Base-by-base conservation (phyloP, 2,329 filamentous ascomycete species). In the Leptoxyphium fumago region DNA sequence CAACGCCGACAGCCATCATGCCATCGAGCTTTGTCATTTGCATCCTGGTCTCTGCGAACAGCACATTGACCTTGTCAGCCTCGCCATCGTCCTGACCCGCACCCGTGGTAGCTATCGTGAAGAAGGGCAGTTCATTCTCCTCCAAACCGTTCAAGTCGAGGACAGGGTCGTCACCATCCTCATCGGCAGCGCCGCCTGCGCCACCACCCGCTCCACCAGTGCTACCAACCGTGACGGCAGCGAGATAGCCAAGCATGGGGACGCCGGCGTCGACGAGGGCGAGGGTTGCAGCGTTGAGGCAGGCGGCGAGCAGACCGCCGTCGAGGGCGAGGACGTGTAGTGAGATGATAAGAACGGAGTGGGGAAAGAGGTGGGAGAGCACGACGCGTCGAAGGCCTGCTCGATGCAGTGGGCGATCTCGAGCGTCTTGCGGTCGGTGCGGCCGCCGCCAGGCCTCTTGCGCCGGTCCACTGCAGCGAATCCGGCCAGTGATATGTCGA, bases 181-280 rank as follows among this genome's bases (percentile, higher is more conserved):
- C 80, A 45, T 75, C 76, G 47, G 72, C 69, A 47, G 57, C 58
- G 4, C 75, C 70, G 21, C 21, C 21, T 26, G 21, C 21, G 5
- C 32, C 32, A 13, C 32, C 32, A 13, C 32, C 32, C 52, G 82
- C 75, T 0, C 77, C 74, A 0, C 79, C 79, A 0, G 82, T 85
- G 11, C 81, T 84, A 3, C 88, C 91, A 0, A 86, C 84, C 1
- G 88, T 94, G 64, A 85, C 93, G 5, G 88, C 86, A 17, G 80
- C 79, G 2, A 96, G 75, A 60, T 95, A 93, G 59, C 94, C 86
- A 2, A 80, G 78, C 88, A 96, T 95, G 18, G 91, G 91, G 15
- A 98, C 82, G 43, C 91, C 91, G 1, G 91, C 91, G 60, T 98
- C 91, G 49, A 96, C 81, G 17, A 96, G 77, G 0, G 91, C 91